phyloP scores from a whole-genome alignment of 495 filamentous ascomycete genomes.

The Xylona heveae region DNA sequence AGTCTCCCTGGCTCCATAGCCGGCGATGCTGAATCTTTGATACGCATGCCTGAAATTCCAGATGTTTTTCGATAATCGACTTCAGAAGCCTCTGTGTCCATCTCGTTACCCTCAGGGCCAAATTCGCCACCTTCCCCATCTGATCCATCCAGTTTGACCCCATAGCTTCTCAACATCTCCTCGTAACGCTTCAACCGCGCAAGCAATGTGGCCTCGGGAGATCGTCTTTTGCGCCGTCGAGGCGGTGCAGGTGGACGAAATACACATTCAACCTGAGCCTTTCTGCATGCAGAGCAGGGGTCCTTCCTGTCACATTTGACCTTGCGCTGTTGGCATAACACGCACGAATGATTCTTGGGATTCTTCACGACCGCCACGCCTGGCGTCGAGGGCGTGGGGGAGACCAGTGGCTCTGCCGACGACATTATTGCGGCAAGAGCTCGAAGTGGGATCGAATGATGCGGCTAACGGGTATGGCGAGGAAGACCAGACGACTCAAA shows the following conservation, averaged over 20 bases:
- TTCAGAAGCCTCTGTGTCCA: neutral
- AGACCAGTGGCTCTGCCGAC: too few species aligned
- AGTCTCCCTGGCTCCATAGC: conserved; percentile 12
- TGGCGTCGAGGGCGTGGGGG: too few species aligned
- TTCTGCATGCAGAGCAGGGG: conserved; percentile 43
- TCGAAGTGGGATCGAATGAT: too few species aligned
- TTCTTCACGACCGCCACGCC: too few species aligned
- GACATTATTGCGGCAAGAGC: too few species aligned
- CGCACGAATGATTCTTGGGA: too few species aligned
- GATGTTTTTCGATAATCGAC: neutral
- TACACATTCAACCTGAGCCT: conserved; percentile 35
- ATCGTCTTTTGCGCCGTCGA: conserved; percentile 34
- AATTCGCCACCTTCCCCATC: conserved; percentile 1
- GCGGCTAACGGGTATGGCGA: too few species aligned
- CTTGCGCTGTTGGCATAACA: conserved; percentile 43
- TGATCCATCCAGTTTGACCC: conserved; percentile 20
- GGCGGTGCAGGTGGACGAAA: conserved; percentile 36
- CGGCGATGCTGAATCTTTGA: neutral
- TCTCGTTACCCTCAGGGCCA: conserved; percentile 2
- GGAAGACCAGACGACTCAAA: too few species aligned
- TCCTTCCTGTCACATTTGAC: conserved; percentile 44
- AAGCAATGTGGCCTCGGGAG: conserved; percentile 25
- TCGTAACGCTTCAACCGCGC: conserved; percentile 34
- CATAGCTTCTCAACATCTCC: conserved; percentile 25
- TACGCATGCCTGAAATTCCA: neutral